Conservation (phyloP, 2,329 filamentous ascomycete species). For the Nectriaceae sp. region DNA sequence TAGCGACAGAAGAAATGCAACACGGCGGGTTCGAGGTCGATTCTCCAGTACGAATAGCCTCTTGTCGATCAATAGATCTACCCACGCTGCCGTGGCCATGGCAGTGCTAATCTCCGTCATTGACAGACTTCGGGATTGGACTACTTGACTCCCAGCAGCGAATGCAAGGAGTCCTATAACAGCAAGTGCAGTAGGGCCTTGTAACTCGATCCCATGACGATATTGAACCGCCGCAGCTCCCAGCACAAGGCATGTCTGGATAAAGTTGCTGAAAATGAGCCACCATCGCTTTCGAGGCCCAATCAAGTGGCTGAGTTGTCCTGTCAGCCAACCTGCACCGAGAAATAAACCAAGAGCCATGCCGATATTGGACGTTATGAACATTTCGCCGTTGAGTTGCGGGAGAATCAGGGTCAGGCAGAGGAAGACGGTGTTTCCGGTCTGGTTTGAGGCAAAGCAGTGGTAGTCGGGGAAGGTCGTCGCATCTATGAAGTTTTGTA, state of each 20-base stretch:
- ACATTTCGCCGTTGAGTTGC: constrained; percentile 47
- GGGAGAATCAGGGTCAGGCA: constrained; percentile 53
- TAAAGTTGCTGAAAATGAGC: constrained; percentile 54
- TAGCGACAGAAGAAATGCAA: constrained; percentile 51
- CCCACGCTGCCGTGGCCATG: constrained; percentile 65
- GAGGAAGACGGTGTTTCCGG: constrained; percentile 65
- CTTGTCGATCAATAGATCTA: constrained; percentile 60
- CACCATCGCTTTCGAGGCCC: constrained; percentile 53
- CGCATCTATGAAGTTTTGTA: constrained; percentile 43
- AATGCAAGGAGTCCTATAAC: constrained; percentile 56
- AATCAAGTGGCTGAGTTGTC: constrained; percentile 56
- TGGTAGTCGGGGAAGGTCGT: constrained; percentile 62
- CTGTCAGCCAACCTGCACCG: constrained; percentile 54
- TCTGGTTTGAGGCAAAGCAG: constrained; percentile 66
- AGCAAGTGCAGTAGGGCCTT: constrained; percentile 41
- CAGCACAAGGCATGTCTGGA: constrained; percentile 59
- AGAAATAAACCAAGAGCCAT: constrained; percentile 58
- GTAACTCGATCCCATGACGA: constrained; percentile 35
- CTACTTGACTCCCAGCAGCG: constrained; percentile 60
- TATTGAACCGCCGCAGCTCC: constrained; percentile 52
- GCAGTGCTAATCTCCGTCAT: constrained; percentile 65
- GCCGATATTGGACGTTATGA: constrained; percentile 56
- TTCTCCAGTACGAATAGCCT: constrained; percentile 49
- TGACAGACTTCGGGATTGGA: constrained; percentile 53
- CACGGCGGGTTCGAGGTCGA: constrained; percentile 49